Percentiles rank a stretch among this genome's conserved stretches.
Evolutionary conservation across 2,329 filamentous ascomycete species (phyloP).

Genomic region (Tolypocladium endophyticum): DNA sequence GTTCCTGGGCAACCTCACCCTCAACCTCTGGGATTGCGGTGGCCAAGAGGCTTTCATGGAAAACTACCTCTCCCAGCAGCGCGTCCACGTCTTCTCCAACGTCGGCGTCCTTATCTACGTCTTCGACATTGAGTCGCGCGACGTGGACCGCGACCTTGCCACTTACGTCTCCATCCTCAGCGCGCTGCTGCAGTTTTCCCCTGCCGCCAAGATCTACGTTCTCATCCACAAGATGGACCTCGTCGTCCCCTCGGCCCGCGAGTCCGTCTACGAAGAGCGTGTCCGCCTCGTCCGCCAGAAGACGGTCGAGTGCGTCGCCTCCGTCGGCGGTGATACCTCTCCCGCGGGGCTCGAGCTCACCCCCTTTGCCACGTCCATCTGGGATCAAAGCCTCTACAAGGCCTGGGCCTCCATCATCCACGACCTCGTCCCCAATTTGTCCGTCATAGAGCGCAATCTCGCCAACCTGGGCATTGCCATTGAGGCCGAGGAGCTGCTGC

Average conservation of each 20-base stretch:
- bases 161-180: slow-evolving; percentile 87
- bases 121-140: slow-evolving; percentile 94
- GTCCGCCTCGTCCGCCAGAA: slow-evolving; percentile 67
- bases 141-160: slow-evolving; percentile 84
- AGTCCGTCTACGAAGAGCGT: slow-evolving; percentile 75
- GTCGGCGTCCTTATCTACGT: slow-evolving; percentile 98
- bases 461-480: slow-evolving; percentile 74
- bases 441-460: slow-evolving; percentile 78
- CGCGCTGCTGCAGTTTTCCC: slow-evolving; percentile 77
- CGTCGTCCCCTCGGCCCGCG: slow-evolving; percentile 68
- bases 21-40: slow-evolving; percentile 98
- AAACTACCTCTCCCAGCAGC: slow-evolving; percentile 92
- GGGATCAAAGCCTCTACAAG: slow-evolving; percentile 97
- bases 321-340: slow-evolving; percentile 19
- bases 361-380: slow-evolving; percentile 92
- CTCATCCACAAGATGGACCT: slow-evolving; percentile 99
- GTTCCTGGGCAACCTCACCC: slow-evolving; percentile 92
- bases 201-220: slow-evolving; percentile 76
- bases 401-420: slow-evolving; percentile 98
- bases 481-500: slow-evolving; percentile 83
- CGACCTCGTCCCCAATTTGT: slow-evolving; percentile 88
- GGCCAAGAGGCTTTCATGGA: slow-evolving; percentile 98
- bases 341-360: slow-evolving; percentile 52
- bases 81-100: slow-evolving; percentile 91
- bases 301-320: slow-evolving; percentile 44